Percentiles rank a stretch among this genome's conserved stretches.
These are phyloP conservation scores for Candida sojae DNA, from an alignment of 1,139 yeast genomes.

Conservation along the genomic window DNA sequence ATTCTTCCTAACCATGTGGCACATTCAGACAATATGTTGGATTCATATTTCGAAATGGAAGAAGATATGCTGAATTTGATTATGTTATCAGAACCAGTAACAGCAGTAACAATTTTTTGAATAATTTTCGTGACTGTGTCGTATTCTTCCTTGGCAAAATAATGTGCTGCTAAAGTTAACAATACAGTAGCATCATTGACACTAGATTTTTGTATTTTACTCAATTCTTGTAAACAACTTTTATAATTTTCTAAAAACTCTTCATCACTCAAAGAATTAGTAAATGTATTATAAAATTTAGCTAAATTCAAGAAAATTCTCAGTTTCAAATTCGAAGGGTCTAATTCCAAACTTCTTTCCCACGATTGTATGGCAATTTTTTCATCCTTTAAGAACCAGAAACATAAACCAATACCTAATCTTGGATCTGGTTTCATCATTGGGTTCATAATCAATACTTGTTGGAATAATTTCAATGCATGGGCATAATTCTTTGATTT, in stretches of 20 bases:
- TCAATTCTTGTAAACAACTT: slow-evolving; percentile 39
- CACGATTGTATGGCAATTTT: slow-evolving; percentile 79
- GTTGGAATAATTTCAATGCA: slow-evolving; percentile 83
- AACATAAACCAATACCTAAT: slow-evolving; percentile 92
- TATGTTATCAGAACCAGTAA: slow-evolving; percentile 20
- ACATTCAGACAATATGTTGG: slow-evolving; percentile 67
- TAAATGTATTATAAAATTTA: slow-evolving; percentile 65
- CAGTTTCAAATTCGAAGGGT: slow-evolving; percentile 63
- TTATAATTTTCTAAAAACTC: slow-evolving; percentile 55
- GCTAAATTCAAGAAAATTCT: slow-evolving; percentile 67
- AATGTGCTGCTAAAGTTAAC: slow-evolving; percentile 52
- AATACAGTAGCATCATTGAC: slow-evolving; percentile 40
- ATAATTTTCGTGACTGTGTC: slow-evolving; percentile 60
- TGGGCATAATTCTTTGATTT: slow-evolving; percentile 67
- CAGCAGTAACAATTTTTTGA: slow-evolving; percentile 45
- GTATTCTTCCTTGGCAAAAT: slow-evolving; percentile 61
- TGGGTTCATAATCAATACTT: slow-evolving; percentile 76
- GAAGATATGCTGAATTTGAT: slow-evolving; percentile 19
- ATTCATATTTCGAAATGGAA: slow-evolving; percentile 29
- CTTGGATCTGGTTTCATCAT: slow-evolving; percentile 86
- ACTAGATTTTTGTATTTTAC: slow-evolving; percentile 27
- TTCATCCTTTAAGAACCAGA: slow-evolving; percentile 82
- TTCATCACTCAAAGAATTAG: slow-evolving; percentile 57
- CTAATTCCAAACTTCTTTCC: slow-evolving; percentile 74
- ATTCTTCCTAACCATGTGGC: slow-evolving; percentile 87